Evolutionary conservation across 1,284 basidiomycete genomes (phyloP).

Genomic region (Cryptococcus sp.): DNA sequence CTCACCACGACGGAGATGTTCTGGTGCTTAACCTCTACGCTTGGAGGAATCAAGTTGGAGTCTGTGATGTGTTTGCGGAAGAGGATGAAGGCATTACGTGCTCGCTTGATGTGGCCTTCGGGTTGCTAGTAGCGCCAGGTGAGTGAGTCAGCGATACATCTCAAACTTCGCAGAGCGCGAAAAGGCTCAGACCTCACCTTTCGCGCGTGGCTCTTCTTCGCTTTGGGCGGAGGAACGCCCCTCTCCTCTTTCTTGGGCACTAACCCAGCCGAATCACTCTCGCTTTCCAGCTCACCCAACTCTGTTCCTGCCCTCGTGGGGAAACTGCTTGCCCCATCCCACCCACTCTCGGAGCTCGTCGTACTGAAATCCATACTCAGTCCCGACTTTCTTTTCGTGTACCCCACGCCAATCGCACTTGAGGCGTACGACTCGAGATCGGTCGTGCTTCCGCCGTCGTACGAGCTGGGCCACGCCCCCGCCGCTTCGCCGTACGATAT

Average conservation of each 20-base stretch:
- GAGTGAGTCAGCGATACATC: not conserved
- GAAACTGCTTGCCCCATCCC: not conserved
- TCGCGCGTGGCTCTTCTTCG: constrained; percentile 44
- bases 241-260: not conserved
- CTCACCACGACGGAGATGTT: constrained; percentile 50
- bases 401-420: not conserved
- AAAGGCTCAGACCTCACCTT: constrained; percentile 27
- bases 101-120: constrained; percentile 41
- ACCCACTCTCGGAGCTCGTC: constrained; percentile 13
- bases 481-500: too few species aligned
- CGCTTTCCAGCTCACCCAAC: not conserved
- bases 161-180: not conserved
- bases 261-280: not conserved
- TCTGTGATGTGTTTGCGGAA: constrained; percentile 52
- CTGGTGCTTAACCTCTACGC: constrained; percentile 51
- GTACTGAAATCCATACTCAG: constrained; percentile 7
- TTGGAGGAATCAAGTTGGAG: constrained; percentile 46
- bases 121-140: constrained; percentile 32
- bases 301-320: not conserved
- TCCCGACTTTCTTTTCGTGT: not conserved
- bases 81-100: constrained; percentile 48
- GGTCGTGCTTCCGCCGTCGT: not conserved
- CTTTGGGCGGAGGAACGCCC: constrained; percentile 27
- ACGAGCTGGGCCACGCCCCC: not conserved
- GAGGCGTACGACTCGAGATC: not conserved